Conservation (phyloP, 2,329 filamentous ascomycete species). For the Neofusicoccum kwambonambiense region DNA sequence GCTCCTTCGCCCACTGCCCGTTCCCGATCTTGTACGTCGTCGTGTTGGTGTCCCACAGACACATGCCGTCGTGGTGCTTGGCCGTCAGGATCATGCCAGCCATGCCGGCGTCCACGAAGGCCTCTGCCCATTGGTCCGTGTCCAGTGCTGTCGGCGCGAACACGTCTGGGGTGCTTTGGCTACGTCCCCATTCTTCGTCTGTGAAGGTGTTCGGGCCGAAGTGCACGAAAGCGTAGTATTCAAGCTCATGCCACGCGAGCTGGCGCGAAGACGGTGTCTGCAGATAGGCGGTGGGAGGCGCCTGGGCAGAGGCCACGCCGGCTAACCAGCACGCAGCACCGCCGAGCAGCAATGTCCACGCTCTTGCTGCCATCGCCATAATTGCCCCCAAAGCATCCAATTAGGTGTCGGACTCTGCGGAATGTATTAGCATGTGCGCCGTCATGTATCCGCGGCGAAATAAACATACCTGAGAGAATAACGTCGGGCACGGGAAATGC, state of each 20-base stretch:
- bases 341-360: background rate
- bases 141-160: slow-evolving; percentile 21
- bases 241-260: slow-evolving; percentile 20
- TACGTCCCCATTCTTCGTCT: slow-evolving; percentile 22
- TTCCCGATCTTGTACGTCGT: slow-evolving; percentile 36
- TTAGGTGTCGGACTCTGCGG: background rate
- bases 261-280: slow-evolving; percentile 21
- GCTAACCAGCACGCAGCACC: background rate
- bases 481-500: background rate
- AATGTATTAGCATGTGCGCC: background rate
- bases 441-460: no score
- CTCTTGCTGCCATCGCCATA: background rate
- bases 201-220: slow-evolving; percentile 25
- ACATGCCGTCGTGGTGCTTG: slow-evolving; percentile 41
- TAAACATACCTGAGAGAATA: background rate
- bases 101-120: slow-evolving; percentile 30
- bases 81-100: slow-evolving; percentile 38
- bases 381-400: background rate
- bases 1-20: slow-evolving; percentile 31
- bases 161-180: slow-evolving; percentile 21
- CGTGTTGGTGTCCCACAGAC: slow-evolving; percentile 35
- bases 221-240: slow-evolving; percentile 23
- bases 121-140: slow-evolving; percentile 23
- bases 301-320: background rate
- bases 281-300: slow-evolving; percentile 19